phyloP scores from a whole-genome alignment of 495 filamentous ascomycete genomes.

The Talaromyces nanjingensis region DNA sequence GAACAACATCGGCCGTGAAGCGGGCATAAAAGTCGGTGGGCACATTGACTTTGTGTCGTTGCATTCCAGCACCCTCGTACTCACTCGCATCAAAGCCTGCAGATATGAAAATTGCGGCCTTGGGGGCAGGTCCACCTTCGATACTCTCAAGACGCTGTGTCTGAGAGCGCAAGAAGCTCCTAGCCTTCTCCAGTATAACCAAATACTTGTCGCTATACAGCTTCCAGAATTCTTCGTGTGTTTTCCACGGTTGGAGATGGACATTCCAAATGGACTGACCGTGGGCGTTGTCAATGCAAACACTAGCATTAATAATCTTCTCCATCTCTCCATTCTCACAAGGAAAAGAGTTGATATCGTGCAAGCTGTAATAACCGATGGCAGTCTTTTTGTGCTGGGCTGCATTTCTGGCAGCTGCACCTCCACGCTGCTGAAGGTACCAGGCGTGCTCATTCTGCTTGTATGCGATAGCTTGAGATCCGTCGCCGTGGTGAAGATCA shows the following conservation, averaged over 20 bases:
- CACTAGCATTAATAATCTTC: constrained; percentile 82
- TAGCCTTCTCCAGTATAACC: constrained; percentile 70
- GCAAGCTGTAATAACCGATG: constrained; percentile 91
- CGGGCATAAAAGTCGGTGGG: constrained; percentile 94
- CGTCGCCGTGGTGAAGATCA: constrained; percentile 94
- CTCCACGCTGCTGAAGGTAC: constrained; percentile 65
- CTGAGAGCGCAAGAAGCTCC: constrained; percentile 62
- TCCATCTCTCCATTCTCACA: constrained; percentile 85
- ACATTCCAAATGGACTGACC: constrained; percentile 93
- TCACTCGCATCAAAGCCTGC: constrained; percentile 97
- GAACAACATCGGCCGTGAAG: constrained; percentile 77
- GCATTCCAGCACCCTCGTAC: constrained; percentile 87
- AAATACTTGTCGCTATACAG: constrained; percentile 73
- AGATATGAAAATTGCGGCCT: constrained; percentile 85
- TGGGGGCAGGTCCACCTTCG: constrained; percentile 50
- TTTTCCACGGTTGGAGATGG: constrained; percentile 85
- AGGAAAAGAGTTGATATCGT: constrained; percentile 97
- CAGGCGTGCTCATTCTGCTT: constrained; percentile 34
- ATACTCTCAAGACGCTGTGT: constrained; percentile 51
- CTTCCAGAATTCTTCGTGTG: constrained; percentile 75
- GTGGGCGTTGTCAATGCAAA: constrained; percentile 89
- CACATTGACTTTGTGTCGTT: constrained; percentile 88
- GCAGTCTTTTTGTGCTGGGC: constrained; percentile 68
- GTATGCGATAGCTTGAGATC: constrained; percentile 76
- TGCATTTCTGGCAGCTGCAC: constrained; percentile 53